Base-by-base conservation (phyloP, 345 rosid species). In the Erucastrum elatum region DNA sequence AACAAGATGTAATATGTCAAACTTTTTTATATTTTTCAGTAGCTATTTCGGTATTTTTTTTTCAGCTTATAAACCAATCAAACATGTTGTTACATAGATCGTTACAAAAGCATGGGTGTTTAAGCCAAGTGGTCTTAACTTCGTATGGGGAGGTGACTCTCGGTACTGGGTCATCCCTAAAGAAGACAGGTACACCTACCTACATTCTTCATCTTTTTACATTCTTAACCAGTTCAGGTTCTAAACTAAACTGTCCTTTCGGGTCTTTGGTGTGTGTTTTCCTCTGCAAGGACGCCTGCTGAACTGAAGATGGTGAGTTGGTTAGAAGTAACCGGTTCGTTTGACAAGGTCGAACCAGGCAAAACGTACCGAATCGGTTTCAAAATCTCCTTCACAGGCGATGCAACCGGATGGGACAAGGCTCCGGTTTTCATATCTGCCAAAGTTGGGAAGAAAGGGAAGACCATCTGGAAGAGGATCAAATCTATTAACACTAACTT, bases 401-500 rank as follows among this genome's bases (percentile, higher is more conserved):
- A 83, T 3, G 87, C 87, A 8, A 80, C 64, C 31, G 97, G 96
- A 2, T 89, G 92, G 96, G 74, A 15, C 34, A 73, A 75, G 0
- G 71, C 82, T 55, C 87, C 92, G 5, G 81, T 92, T 80, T 89
- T 66, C 59, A 30, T 92, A 80, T 85, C 90, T 81, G 91, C 88
- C 0, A 92, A 89, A 81, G 25, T 88, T 0, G 95, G 97, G 10
- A 85, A 76, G 80, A 81, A 51, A 8, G 92, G 91, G 5, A 85
- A 27, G 75, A 85, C 85, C 29, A 74, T 5, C 4, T 85, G 87
- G 87, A 82, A 49, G 4, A 81, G 69, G 68, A 64, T 86, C 2
- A 77, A 68, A 49, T 72, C 84, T 2, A 6, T 80, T 13, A 82
- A 81, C 26, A 72, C 46, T 2, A 80, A 70, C 64, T 41, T 80